Evolutionary conservation across 2,329 filamentous ascomycete genomes (phyloP).

Genomic region (Pyrenophora tritici-repentis): DNA sequence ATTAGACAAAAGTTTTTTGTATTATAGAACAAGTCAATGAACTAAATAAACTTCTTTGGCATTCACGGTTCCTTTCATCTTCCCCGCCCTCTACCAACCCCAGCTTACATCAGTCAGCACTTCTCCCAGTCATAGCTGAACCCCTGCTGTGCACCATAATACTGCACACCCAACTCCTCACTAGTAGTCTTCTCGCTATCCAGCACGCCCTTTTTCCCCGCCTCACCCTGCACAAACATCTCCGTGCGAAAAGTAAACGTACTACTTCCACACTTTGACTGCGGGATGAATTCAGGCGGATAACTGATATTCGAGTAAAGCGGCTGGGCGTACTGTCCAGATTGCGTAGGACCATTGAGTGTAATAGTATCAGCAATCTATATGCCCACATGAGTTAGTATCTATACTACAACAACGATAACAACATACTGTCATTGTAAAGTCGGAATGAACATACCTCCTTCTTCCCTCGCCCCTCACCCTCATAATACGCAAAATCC

Average conservation of each 20-base stretch:
- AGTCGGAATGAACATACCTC: constrained; percentile 6
- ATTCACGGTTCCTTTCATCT: too few species aligned
- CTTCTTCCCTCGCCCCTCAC: background rate
- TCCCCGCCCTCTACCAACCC: background rate
- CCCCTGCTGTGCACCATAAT: constrained; percentile 23
- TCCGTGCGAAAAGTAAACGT: constrained; percentile 22
- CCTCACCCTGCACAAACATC: constrained; percentile 13
- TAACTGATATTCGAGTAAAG: constrained; percentile 7
- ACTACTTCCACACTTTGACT: constrained; percentile 16
- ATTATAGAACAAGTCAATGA: too few species aligned
- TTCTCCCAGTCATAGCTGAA: constrained; percentile 28
- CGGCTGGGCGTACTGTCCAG: constrained; percentile 7
- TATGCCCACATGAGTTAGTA: background rate
- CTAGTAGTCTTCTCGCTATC: constrained; percentile 13
- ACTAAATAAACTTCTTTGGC: too few species aligned
- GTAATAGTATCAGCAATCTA: constrained; percentile 16
- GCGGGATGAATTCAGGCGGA: constrained; percentile 9
- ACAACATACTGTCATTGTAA: too few species aligned
- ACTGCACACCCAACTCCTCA: constrained; percentile 8
- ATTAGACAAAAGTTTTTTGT: too few species aligned
- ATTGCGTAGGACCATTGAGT: constrained; percentile 12
- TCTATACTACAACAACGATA: background rate
- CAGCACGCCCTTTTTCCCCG: constrained; percentile 14
- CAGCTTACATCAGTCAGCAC: constrained; percentile 2
- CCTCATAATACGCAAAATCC: constrained; percentile 21